Conservation (phyloP, 768 basidiomycete species). For the Hygrocybe punicea region DNA sequence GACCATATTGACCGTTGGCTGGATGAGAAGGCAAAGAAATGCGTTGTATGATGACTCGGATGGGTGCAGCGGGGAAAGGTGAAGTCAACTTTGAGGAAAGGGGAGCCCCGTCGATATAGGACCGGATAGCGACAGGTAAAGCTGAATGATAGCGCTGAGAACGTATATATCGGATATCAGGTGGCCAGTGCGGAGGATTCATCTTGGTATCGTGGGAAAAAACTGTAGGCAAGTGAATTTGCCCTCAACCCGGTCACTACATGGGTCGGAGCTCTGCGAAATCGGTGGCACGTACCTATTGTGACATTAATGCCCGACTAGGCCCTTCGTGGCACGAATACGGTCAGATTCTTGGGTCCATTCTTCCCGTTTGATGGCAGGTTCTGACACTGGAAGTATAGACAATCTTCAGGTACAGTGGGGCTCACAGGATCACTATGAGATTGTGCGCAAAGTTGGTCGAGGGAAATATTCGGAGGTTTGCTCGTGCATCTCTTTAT, state of each 20-base stretch:
- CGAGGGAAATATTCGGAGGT: slow-evolving; percentile 96
- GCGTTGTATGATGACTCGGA: slow-evolving; percentile 54
- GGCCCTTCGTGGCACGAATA: slow-evolving; percentile 96
- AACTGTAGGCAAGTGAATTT: too few relatives aligned
- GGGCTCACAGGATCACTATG: slow-evolving; percentile 96
- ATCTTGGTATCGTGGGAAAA: slow-evolving; percentile 17
- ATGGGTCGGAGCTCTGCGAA: slow-evolving; percentile 74
- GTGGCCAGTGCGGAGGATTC: slow-evolving; percentile 39
- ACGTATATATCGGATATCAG: slow-evolving; percentile 51
- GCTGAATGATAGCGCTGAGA: slow-evolving; percentile 55
- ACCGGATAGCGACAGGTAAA: slow-evolving; percentile 43
- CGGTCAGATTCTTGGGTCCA: slow-evolving; percentile 49
- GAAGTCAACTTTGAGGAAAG: slow-evolving; percentile 10
- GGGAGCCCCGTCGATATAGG: slow-evolving; percentile 35
- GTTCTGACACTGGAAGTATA: slow-evolving; percentile 29
- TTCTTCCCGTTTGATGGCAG: slow-evolving; percentile 22
- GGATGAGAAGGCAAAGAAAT: slow-evolving; percentile 65
- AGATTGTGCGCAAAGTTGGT: slow-evolving; percentile 95
- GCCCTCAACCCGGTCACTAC: slow-evolving; percentile 12
- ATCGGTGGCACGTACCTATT: slow-evolving; percentile 83
- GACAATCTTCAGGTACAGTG: slow-evolving; percentile 97
- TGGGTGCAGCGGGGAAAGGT: slow-evolving; percentile 22
- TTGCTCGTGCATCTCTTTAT: slow-evolving; percentile 14
- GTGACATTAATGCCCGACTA: slow-evolving; percentile 82
- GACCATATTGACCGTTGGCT: slow-evolving; percentile 70